Evolutionary conservation across 140 eudicot genomes (phyloP).

Genomic region (Stevia rebaudiana): DNA sequence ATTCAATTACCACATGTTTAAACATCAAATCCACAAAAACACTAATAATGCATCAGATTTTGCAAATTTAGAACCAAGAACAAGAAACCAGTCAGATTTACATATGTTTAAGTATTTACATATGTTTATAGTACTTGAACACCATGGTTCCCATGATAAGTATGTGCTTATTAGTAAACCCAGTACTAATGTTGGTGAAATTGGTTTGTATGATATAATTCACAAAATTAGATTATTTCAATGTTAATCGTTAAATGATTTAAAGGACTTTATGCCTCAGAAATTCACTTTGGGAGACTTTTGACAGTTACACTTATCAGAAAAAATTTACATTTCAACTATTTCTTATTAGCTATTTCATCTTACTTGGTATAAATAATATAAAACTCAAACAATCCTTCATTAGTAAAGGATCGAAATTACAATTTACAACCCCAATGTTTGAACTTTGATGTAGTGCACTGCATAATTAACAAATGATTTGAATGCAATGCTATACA

Average conservation of each 20-base stretch:
- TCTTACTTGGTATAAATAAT: background rate
- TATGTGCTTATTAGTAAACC: background rate
- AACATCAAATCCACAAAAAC: conserved; percentile 2
- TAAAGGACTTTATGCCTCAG: background rate
- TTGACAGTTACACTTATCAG: background rate
- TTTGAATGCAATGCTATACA: background rate
- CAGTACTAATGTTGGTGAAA: background rate
- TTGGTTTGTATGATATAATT: background rate
- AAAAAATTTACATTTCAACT: background rate
- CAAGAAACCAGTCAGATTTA: background rate
- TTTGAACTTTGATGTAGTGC: background rate
- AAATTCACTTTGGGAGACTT: background rate
- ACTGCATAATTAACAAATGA: background rate
- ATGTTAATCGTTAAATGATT: background rate
- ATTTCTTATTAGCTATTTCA: background rate
- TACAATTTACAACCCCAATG: too few relatives aligned
- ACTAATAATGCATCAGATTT: conserved; percentile 3
- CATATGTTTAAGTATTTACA: background rate
- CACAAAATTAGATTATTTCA: background rate
- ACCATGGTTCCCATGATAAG: background rate
- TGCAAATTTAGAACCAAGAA: background rate
- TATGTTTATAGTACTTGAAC: too few relatives aligned
- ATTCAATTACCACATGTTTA: background rate
- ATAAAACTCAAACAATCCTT: background rate
- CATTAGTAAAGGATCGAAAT: too few relatives aligned